Evolutionary conservation across 306 rosid species (phyloP), one percentile per base, ranked within the genome.

Genomic region (Begonia fuchsioides): DNA sequence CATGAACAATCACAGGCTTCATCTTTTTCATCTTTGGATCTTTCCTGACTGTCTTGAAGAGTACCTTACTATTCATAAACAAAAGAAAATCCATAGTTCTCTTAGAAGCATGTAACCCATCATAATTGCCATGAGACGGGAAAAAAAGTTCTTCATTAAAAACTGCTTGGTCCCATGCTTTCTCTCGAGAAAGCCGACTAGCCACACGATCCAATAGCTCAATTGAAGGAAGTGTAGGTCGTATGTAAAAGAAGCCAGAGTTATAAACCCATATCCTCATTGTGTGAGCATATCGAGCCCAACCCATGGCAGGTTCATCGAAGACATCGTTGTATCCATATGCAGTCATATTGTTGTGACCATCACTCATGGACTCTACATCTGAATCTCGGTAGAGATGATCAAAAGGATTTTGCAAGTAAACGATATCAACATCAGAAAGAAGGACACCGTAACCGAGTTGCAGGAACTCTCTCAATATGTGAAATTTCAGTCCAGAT

Each of bases 231-330:
- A 78, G 66, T 10, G 96, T 86, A 38, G 96, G 93, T 61, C 93
- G 72, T 54, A 86, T 65, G 73, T 72, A 86, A 51, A 86, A 82
- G 69, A 86, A 86, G 58, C 96, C 96, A 60, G 96, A 86, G 72
- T 86, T 86, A 65, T 72, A 86, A 56, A 76, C 96, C 96, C 96
- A 86, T 62, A 86, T 81, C 69, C 96, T 76, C 93, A 82, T 86
- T 12, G 96, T 86, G 68, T 74, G n/a, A n/a, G 93, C 95, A 69
- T 78, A 86, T 44, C 87, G 76, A 56, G 93, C 93, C 95, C 95
- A 86, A 57, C 93, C 93, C 96, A 86, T 86, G 1, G 75, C 49
- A 49, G 96, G 93, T 66, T 86, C 96, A 54, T 86, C 96, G 57
- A 72, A 82, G 41, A 79, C 96, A 70, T 86, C 86, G 18, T 86